Percentiles rank a stretch among this genome's conserved stretches.
Conservation (phyloP, 306 rosid species). For the barrel medic (Medicago truncatula) region DNA sequence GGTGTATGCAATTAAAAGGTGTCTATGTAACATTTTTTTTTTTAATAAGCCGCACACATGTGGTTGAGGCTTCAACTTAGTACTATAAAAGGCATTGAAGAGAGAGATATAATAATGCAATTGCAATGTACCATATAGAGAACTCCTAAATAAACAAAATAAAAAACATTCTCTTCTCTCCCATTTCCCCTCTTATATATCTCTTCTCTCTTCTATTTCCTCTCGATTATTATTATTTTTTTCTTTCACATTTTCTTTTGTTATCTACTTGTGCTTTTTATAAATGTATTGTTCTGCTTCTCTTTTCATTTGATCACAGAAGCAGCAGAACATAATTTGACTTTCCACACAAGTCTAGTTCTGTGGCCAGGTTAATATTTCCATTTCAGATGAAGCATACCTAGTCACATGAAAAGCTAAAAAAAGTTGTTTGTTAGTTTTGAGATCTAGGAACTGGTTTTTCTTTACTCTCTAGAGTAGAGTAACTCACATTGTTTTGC, state of each 20-base stretch:
- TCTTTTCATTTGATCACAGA: constrained; percentile 43
- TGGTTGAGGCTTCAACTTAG: constrained; percentile 3
- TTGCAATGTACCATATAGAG: constrained; percentile 24
- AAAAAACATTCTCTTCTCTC: constrained; percentile 43
- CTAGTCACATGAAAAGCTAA: constrained; percentile 4
- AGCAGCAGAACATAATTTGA: constrained; percentile 45
- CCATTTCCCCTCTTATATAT: constrained; percentile 12
- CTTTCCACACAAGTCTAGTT: constrained; percentile 34
- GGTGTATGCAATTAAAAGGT: too few relatives aligned
- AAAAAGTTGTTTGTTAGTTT: constrained; percentile 15
- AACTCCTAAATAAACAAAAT: constrained; percentile 27
- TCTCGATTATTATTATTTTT: neutral
- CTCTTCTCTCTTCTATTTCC: constrained; percentile 2
- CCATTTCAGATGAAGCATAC: constrained; percentile 33
- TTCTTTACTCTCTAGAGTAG: constrained; percentile 37
- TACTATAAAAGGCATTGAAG: constrained; percentile 43
- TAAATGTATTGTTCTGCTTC: constrained; percentile 43
- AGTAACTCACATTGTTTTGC: constrained; percentile 60
- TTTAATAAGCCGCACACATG: constrained; percentile 9
- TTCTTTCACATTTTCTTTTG: constrained; percentile 15
- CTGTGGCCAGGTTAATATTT: neutral
- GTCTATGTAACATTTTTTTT: too few relatives aligned
- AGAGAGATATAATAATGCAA: constrained; percentile 35
- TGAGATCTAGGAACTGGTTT: constrained; percentile 48
- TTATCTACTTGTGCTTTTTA: constrained; percentile 36